Evolutionary conservation across 192 early-diverging fungal genomes (phyloP).

Genomic region (Linderina pennispora): DNA sequence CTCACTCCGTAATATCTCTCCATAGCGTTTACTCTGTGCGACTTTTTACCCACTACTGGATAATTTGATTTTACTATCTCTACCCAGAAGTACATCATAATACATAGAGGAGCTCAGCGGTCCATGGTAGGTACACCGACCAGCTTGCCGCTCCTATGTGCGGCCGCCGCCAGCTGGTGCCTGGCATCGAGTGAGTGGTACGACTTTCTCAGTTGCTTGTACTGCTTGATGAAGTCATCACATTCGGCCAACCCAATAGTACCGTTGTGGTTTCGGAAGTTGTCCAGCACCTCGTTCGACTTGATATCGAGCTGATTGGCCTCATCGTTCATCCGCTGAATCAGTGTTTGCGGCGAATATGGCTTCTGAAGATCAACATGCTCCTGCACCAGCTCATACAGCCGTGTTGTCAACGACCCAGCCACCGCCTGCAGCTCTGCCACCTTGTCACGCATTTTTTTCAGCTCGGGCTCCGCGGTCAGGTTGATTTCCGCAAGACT

Average conservation of each 20-base stretch:
- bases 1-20: too few relatives aligned
- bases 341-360: slow-evolving; percentile 31
- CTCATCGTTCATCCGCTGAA: slow-evolving; percentile 15
- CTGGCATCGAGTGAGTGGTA: slow-evolving; percentile 29
- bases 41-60: too few relatives aligned
- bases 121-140: slow-evolving; percentile 38
- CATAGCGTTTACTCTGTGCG: too few relatives aligned
- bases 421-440: slow-evolving; percentile 46
- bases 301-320: slow-evolving; percentile 10
- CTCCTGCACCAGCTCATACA: slow-evolving; percentile 46
- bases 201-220: slow-evolving; percentile 15
- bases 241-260: slow-evolving; percentile 13
- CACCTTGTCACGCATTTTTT: slow-evolving; percentile 39
- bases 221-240: slow-evolving; percentile 46
- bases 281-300: slow-evolving; percentile 12
- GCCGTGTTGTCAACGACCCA: slow-evolving; percentile 37
- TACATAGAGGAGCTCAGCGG: too few relatives aligned
- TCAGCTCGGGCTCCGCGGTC: slow-evolving; percentile 35
- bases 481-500: slow-evolving; percentile 38
- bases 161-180: slow-evolving; percentile 17
- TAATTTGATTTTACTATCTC: not conserved
- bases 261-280: slow-evolving; percentile 11
- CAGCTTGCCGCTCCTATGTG: slow-evolving; percentile 32
- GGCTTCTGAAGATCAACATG: slow-evolving; percentile 44
- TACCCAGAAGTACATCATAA: too few relatives aligned